Conservation (phyloP, 2,329 filamentous ascomycete species). For the Beauveria medogensis region DNA sequence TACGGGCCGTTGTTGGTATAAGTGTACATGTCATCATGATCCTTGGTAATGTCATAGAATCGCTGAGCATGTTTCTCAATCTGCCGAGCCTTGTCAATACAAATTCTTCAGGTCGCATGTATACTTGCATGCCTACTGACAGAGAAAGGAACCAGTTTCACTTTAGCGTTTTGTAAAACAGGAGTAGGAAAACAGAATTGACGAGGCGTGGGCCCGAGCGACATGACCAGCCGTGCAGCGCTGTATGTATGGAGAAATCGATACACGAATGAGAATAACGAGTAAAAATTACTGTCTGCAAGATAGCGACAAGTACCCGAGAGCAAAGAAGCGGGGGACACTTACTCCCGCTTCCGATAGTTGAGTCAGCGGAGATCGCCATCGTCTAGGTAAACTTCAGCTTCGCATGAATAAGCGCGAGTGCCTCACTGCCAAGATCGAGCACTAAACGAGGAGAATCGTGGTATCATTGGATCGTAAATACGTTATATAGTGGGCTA, state of each 20-base stretch:
- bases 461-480: neutral
- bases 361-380: neutral
- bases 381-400: neutral
- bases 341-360: neutral
- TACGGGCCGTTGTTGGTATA: conserved; percentile 1
- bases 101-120: neutral
- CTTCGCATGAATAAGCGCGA: neutral
- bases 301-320: neutral
- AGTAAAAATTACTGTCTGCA: neutral
- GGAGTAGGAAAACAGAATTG: neutral
- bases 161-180: neutral
- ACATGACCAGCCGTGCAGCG: neutral
- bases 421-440: neutral
- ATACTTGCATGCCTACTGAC: neutral
- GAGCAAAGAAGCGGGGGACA: neutral
- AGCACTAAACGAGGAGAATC: neutral
- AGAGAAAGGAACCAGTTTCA: conserved; percentile 2
- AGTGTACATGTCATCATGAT: conserved; percentile 3
- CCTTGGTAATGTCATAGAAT: conserved; percentile 1
- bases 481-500: neutral
- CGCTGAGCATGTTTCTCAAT: conserved; percentile 2
- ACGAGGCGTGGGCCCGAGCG: neutral
- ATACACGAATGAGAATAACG: neutral
- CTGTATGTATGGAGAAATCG: neutral
- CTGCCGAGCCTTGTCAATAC: neutral